Conservation (phyloP, 305 asterid species). For the Fraxinus platypoda region DNA sequence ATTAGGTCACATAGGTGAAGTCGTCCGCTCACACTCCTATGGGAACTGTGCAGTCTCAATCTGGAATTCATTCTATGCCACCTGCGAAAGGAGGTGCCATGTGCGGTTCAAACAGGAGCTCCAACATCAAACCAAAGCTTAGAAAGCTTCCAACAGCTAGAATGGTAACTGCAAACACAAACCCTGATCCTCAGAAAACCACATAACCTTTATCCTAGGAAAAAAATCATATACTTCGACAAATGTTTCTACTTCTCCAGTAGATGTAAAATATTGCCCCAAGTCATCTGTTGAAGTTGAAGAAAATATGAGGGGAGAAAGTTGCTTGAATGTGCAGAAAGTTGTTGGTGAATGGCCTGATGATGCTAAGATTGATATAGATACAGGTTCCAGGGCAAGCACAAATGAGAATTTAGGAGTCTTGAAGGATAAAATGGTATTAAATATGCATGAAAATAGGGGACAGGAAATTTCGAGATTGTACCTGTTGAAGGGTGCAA, state of each 20-base stretch:
- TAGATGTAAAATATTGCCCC: slow-evolving; percentile 29
- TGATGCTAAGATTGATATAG: slow-evolving; percentile 25
- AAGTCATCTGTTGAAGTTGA: slow-evolving; percentile 32
- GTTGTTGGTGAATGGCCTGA: slow-evolving; percentile 19
- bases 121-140: slow-evolving; percentile 51
- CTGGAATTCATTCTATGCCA: slow-evolving; percentile 31
- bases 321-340: slow-evolving; percentile 20
- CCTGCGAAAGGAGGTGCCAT: slow-evolving; percentile 45
- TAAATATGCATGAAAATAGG: slow-evolving; percentile 4
- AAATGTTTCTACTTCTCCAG: slow-evolving; percentile 19
- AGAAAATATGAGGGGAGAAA: slow-evolving; percentile 27
- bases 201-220: slow-evolving; percentile 27
- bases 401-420: slow-evolving; percentile 24
- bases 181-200: slow-evolving; percentile 36
- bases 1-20: slow-evolving; percentile 49
- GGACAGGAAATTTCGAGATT: slow-evolving; percentile 24
- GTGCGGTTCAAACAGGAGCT: slow-evolving; percentile 42
- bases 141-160: slow-evolving; percentile 39
- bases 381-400: slow-evolving; percentile 10
- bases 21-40: slow-evolving; percentile 59
- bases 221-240: slow-evolving; percentile 25
- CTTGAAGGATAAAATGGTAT: slow-evolving; percentile 24
- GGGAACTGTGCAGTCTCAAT: slow-evolving; percentile 41
- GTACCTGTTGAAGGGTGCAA: slow-evolving; percentile 20
- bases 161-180: slow-evolving; percentile 25